Evolutionary conservation across 495 filamentous ascomycete genomes (phyloP).

Genomic region (Penicillium verhagenii): DNA sequence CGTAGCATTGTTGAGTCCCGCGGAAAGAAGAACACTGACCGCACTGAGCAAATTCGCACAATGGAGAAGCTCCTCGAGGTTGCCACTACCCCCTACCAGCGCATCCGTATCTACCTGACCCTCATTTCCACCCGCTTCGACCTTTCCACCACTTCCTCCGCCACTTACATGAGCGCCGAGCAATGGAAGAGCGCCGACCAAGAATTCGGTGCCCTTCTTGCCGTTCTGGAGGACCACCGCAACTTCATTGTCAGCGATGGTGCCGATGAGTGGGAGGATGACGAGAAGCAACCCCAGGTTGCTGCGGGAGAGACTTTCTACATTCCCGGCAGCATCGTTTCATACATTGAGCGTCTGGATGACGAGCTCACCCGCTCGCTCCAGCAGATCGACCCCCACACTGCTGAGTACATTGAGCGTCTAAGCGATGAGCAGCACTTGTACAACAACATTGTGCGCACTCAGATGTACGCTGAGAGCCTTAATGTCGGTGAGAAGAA

Average conservation of each 20-base stretch:
- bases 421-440: conserved; percentile 87
- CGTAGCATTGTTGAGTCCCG: conserved; percentile 89
- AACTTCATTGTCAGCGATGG: conserved; percentile 82
- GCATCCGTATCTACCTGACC: conserved; percentile 87
- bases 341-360: conserved; percentile 91
- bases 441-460: conserved; percentile 86
- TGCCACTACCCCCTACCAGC: conserved; percentile 85
- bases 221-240: conserved; percentile 72
- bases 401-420: conserved; percentile 96
- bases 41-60: conserved; percentile 86
- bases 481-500: conserved; percentile 68
- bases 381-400: conserved; percentile 97
- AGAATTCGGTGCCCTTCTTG: conserved; percentile 74
- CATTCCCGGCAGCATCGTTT: conserved; percentile 90
- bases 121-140: conserved; percentile 95
- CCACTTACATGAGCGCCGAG: conserved; percentile 87
- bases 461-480: conserved; percentile 81
- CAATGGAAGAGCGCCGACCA: conserved; percentile 95
- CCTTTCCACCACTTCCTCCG: conserved; percentile 68
- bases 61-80: conserved; percentile 97
- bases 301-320: conserved; percentile 71
- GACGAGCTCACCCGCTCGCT: conserved; percentile 96
- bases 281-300: conserved; percentile 82
- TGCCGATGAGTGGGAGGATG: conserved; percentile 98
- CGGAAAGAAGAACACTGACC: conserved; percentile 98